phyloP scores from a whole-genome alignment of 345 rosid genomes.

The Populus tremula region DNA sequence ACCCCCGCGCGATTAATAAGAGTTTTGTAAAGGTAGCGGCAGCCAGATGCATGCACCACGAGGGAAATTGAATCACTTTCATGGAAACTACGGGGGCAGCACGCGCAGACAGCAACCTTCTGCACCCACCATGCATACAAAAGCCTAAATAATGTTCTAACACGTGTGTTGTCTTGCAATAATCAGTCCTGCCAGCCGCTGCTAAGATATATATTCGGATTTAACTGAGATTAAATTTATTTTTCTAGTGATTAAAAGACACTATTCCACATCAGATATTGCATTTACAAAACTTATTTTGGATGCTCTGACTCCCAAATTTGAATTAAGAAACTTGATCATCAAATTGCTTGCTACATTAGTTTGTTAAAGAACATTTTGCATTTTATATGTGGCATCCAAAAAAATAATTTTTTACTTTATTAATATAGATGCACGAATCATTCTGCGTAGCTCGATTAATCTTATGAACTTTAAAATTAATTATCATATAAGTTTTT shows the following conservation, averaged over 20 bases:
- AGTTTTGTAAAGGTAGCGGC: neutral
- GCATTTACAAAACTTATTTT: no score
- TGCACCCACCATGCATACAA: neutral
- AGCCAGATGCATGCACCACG: conserved; percentile 28
- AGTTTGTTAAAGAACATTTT: no score
- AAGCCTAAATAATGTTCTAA: neutral
- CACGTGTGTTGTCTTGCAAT: neutral
- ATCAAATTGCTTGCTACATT: neutral
- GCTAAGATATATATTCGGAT: neutral
- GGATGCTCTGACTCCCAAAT: no score
- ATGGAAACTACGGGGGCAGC: conserved; percentile 5
- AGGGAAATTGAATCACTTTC: conserved; percentile 16
- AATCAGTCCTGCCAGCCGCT: neutral
- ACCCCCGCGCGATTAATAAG: no score
- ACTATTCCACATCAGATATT: no score
- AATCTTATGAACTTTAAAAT: no score
- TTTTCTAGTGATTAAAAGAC: no score
- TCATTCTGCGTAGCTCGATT: no score
- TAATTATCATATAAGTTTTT: no score
- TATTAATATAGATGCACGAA: rapidly evolving
- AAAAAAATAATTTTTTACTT: no score
- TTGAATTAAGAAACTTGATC: neutral
- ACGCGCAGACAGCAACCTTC: neutral
- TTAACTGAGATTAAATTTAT: no score
- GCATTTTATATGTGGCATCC: no score